Evolutionary conservation across 345 rosid species (phyloP).

Genomic region (Turritis glabra): DNA sequence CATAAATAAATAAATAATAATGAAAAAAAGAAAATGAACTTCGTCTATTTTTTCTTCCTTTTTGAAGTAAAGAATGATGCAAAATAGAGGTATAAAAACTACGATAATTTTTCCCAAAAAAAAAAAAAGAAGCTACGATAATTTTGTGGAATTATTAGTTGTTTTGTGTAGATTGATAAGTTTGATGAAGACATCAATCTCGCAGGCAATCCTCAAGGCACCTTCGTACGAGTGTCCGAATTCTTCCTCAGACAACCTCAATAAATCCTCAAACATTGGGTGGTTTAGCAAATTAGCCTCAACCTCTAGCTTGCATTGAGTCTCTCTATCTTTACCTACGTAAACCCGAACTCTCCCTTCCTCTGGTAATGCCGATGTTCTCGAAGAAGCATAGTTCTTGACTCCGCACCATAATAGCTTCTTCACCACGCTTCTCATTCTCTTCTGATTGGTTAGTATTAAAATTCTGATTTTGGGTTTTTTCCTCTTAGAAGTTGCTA

Average conservation of each 20-base stretch:
- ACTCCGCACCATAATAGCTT: constrained; percentile 51
- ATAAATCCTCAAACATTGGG: constrained; percentile 49
- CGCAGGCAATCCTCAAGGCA: constrained; percentile 52
- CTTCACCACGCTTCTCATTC: constrained; percentile 46
- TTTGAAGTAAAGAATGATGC: background rate
- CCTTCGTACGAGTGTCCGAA: constrained; percentile 55
- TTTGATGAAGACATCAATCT: constrained; percentile 47
- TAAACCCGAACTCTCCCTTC: constrained; percentile 48
- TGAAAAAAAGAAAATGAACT: background rate
- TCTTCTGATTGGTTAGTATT: background rate
- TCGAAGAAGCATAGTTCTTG: constrained; percentile 29
- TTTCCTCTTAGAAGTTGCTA: background rate
- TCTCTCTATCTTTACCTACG: constrained; percentile 49
- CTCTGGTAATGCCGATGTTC: constrained; percentile 23
- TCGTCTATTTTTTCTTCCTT: background rate
- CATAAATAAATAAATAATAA: background rate
- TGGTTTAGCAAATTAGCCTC: constrained; percentile 54
- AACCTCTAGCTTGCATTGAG: constrained; percentile 43
- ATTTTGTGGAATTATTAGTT: background rate
- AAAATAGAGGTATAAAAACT: background rate
- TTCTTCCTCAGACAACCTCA: constrained; percentile 48
- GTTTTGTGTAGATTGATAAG: constrained; percentile 47
- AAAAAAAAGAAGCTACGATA: too few relatives aligned
- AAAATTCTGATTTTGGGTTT: background rate
- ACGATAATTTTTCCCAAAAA: background rate